Evolutionary conservation across 2,329 filamentous ascomycete genomes (phyloP).

Genomic region (Coleophoma crateriformis): DNA sequence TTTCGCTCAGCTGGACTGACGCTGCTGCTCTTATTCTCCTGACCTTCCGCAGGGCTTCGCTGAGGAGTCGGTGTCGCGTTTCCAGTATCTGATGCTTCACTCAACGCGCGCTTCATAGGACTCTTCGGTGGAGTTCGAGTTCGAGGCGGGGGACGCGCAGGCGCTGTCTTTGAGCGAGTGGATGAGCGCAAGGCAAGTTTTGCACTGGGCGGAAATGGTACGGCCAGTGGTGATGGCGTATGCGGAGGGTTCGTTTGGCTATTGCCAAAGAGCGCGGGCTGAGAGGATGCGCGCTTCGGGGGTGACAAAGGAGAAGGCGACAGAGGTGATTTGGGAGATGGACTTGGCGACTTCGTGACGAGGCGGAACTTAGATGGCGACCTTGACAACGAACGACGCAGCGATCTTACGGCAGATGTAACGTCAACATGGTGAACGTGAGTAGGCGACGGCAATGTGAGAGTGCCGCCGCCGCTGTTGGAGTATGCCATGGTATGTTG

Average conservation of each 20-base stretch:
- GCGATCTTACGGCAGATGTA: constrained; percentile 72
- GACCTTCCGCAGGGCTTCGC: constrained; percentile 21
- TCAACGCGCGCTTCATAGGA: constrained; percentile 73
- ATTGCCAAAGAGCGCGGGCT: constrained; percentile 37
- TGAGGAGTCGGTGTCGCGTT: constrained; percentile 49
- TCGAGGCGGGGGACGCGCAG: constrained; percentile 52
- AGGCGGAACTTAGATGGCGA: constrained; percentile 90
- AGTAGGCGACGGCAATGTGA: constrained; percentile 83
- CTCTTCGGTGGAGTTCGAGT: constrained; percentile 71
- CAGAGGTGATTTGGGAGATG: constrained; percentile 48
- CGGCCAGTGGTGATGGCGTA: constrained; percentile 49
- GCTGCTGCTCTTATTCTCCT: constrained; percentile 34
- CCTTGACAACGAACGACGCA: constrained; percentile 82
- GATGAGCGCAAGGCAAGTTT: constrained; percentile 62
- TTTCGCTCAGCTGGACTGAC: constrained; percentile 37
- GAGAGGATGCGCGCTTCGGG: constrained; percentile 37
- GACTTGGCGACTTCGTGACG: constrained; percentile 34
- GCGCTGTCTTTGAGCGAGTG: constrained; percentile 52
- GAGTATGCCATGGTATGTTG: constrained; percentile 49
- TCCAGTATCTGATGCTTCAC: constrained; percentile 58
- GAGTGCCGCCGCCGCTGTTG: constrained; percentile 63
- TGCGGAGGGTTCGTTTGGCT: constrained; percentile 26
- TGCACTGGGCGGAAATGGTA: constrained; percentile 60
- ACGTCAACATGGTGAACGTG: constrained; percentile 78
- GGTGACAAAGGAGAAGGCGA: constrained; percentile 52